phyloP scores from a whole-genome alignment of 2,329 filamentous ascomycete species.

The Fusarium humuli region DNA sequence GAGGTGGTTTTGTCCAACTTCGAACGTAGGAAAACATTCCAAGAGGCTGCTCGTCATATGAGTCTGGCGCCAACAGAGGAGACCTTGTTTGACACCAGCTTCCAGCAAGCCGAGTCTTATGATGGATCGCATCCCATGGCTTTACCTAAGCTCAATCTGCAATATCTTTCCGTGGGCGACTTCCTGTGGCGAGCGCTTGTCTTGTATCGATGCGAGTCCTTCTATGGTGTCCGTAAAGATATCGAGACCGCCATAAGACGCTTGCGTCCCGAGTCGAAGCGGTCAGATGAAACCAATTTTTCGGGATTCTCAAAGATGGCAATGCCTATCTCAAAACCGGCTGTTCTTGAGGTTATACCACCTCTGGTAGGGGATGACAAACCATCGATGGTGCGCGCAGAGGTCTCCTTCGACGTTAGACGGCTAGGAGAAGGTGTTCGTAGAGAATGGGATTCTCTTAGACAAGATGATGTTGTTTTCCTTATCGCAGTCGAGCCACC shows the following conservation, averaged over 20 bases:
- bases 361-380: constrained; percentile 84
- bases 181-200: constrained; percentile 97
- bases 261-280: constrained; percentile 75
- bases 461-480: constrained; percentile 90
- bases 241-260: constrained; percentile 85
- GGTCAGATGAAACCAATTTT: constrained; percentile 77
- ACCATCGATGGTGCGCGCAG: constrained; percentile 86
- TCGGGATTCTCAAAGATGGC: constrained; percentile 93
- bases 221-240: constrained; percentile 93
- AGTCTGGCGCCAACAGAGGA: constrained; percentile 86
- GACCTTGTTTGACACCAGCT: constrained; percentile 80
- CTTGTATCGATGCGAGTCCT: constrained; percentile 88
- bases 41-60: constrained; percentile 78
- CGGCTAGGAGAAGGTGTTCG: constrained; percentile 80
- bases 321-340: constrained; percentile 84
- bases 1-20: constrained; percentile 81
- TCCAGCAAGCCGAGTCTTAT: constrained; percentile 86
- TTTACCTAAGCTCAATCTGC: constrained; percentile 92
- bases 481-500: constrained; percentile 79
- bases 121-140: constrained; percentile 88
- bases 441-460: constrained; percentile 89
- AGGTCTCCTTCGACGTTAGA: constrained; percentile 86
- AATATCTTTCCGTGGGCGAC: constrained; percentile 94
- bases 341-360: constrained; percentile 86
- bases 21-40: constrained; percentile 83